These are phyloP conservation scores for Lyophyllum shimeji DNA, from an alignment of 768 basidiomycete species.

Conservation along the genomic window DNA sequence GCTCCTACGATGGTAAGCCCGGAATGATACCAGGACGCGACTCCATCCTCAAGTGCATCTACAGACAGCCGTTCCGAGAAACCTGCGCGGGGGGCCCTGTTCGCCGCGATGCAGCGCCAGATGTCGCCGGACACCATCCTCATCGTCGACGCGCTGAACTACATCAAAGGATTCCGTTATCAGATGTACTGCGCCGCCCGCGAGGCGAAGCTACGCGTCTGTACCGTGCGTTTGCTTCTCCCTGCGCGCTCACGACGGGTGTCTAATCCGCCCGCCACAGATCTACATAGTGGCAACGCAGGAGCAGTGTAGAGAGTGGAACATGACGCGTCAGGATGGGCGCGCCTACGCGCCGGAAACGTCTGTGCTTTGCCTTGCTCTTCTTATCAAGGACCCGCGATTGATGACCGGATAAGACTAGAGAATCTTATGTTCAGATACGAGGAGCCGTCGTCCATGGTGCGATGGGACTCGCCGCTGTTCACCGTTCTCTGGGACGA, in stretches of 20 bases:
- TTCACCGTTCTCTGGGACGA: conserved; percentile 84
- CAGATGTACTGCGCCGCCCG: conserved; percentile 96
- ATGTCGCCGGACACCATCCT: conserved; percentile 74
- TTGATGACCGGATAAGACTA: conserved; percentile 45
- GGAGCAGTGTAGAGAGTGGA: conserved; percentile 79
- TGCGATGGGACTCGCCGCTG: conserved; percentile 97
- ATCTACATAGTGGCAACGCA: conserved; percentile 74
- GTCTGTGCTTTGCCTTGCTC: conserved; percentile 41
- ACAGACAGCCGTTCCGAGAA: conserved; percentile 84
- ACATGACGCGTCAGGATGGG: conserved; percentile 48
- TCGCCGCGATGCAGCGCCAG: conserved; percentile 77
- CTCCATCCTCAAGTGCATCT: not conserved
- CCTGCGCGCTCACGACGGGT: too few species aligned
- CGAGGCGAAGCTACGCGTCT: conserved; percentile 81
- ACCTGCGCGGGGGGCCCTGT: conserved; percentile 79
- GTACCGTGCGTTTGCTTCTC: conserved; percentile 62
- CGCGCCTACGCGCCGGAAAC: conserved; percentile 66
- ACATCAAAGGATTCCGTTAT: conserved; percentile 98
- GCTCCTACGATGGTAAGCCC: conserved; percentile 70
- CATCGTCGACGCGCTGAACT: conserved; percentile 90
- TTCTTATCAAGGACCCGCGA: not conserved
- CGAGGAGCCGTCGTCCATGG: conserved; percentile 97
- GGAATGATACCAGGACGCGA: not conserved
- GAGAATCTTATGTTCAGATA: conserved; percentile 86
- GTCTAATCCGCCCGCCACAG: conserved; percentile 39